Evolutionary conservation across 2,329 filamentous ascomycete genomes (phyloP), one percentile per base, ranked within the genome.

Genomic region (Aspergillus sp.): DNA sequence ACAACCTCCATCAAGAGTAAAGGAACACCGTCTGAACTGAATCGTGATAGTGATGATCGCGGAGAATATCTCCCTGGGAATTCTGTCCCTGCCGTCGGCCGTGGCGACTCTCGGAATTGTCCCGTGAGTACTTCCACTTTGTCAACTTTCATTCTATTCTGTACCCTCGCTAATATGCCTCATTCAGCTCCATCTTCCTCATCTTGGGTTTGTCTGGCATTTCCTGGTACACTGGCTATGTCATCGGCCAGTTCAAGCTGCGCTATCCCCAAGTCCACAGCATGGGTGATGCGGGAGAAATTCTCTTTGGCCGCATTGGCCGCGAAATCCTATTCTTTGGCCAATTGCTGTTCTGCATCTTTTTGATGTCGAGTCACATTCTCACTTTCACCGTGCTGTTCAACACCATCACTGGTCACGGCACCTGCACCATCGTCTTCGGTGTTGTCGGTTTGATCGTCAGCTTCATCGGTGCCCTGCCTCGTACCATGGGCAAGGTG

Each of bases 331-430:
- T 89, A 36, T 87, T 86, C 36, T 74, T 80, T 60, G 87, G 84
- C 66, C 87, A 89, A 66, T 75, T 84, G 2, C 74, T 90, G 17
- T 85, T 90, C 70, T 77, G 91, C 39, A 79, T 89, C 61, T 89
- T 91, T 76, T 83, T 89, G 61, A 86, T 89, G 74, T 87, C 84
- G 28, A 89, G 87, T 17, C 89, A 91, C 74, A 82, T 89, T 57
- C 77, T 91, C 61, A 89, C 87, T 0, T 90, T 90, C 63, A 83
- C 83, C 30, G 88, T 91, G 67, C 85, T 88, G 69, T 84, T 90
- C 73, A 87, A 87, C 67, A 85, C 82, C 53, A 78, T 91, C 48
- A 87, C 86, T 6, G 74, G 84, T 5, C 82, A 89, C 61, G 84
- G 80, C 1, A 81, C 83, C 1, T 91, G 87, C 74, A 87, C 85